phyloP scores from a whole-genome alignment of 257 asterid species.

The Scutellaria galericulata region DNA sequence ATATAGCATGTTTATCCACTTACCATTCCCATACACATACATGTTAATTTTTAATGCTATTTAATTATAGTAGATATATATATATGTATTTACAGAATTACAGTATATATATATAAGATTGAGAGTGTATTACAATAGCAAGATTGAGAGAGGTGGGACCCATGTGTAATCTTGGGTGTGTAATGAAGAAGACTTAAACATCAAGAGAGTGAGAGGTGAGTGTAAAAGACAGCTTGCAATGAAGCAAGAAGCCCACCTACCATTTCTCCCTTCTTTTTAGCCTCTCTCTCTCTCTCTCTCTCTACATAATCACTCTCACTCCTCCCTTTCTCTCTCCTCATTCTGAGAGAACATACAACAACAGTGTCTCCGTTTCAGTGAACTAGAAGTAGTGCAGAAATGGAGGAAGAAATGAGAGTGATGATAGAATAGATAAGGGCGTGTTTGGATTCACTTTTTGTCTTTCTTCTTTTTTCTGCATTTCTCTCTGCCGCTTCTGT shows the following conservation, averaged over 20 bases:
- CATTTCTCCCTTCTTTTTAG: conserved; percentile 43
- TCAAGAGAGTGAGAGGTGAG: conserved; percentile 61
- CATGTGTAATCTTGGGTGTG: conserved; percentile 25
- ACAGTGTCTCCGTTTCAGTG: background rate
- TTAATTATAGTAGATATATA: no score
- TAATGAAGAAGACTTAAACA: conserved; percentile 68
- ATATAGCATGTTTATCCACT: background rate
- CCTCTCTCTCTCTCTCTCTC: conserved; percentile 25
- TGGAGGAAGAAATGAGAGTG: background rate
- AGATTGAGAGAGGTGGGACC: conserved; percentile 49
- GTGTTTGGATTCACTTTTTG: conserved; percentile 18
- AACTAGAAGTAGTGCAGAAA: conserved; percentile 5
- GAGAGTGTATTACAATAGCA: no score
- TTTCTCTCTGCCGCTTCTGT: conserved; percentile 25
- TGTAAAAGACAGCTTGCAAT: conserved; percentile 78
- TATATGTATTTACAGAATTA: no score
- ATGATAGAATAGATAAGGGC: background rate
- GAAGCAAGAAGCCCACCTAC: conserved; percentile 72
- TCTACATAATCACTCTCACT: conserved; percentile 38
- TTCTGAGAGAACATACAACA: conserved; percentile 5
- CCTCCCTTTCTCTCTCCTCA: conserved; percentile 37
- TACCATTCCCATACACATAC: background rate
- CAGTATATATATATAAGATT: no score
- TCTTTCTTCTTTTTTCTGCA: background rate
- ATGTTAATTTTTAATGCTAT: background rate